Evolutionary conservation across 257 asterid species (phyloP), one percentile per base, ranked within the genome.

Genomic region (Solanum virginianum): DNA sequence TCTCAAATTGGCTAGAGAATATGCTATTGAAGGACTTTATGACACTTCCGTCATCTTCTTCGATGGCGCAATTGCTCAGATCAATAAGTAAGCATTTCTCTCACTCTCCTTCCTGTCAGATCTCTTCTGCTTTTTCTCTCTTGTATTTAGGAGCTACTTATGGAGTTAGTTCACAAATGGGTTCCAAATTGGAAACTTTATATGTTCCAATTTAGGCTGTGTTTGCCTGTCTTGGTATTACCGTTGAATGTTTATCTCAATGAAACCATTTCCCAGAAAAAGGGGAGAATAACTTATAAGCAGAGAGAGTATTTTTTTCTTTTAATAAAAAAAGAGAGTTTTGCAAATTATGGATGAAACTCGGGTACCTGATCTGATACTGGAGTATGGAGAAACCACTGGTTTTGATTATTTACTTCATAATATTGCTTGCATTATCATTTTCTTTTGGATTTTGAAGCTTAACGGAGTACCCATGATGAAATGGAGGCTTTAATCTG

Each of bases 31-130:
- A 90, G 99, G 99, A 41, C 96, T 93, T 18, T 96, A 94, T 70
- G 99, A 94, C 77, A 93, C 98, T 69, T 90, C 98, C 15, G 81
- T 96, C 41, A 94, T 96, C 91, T 96, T 96, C 95, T 96, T 96
- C 92, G 99, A 96, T 85, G 99, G 98, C 57, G 96, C 98, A 84
- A 92, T 96, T 88, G 97, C 98, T 85, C 99, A 94, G 94, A 96
- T 96, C 94, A 94, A 94, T 92, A 94, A 93, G 99, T 96, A 93
- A 65, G 72, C 26, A 65, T 65, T 47, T 17, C 15, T 66, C 55
- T 60, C 45, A 54, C 20, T 62, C 84, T 54, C 60, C 29, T 71
- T 24, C 71, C 55, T 26, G 56, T 82, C 75, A 26, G 79, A 83
- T 43, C 80, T 41, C 57, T 41, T 83, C 45, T 43, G 29, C 82